phyloP scores from a whole-genome alignment of 2,329 filamentous ascomycete genomes.

The Arthrinium phaeospermum region DNA sequence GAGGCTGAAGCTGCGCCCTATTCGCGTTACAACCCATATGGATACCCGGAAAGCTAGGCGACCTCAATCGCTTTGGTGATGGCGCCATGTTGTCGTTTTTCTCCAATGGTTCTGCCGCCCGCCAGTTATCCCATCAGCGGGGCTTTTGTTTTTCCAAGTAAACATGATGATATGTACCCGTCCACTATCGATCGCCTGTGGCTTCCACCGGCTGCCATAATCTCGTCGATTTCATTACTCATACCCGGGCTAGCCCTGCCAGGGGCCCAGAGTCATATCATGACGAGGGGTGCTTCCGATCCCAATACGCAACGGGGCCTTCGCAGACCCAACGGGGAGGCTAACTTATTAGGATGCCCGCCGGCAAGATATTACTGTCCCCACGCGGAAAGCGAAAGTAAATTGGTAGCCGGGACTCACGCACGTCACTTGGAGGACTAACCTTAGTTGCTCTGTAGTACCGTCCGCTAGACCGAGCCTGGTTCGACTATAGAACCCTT shows the following conservation, averaged over 20 bases:
- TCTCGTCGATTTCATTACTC: background rate
- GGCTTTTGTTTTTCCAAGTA: background rate
- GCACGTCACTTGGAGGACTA: conserved; percentile 14
- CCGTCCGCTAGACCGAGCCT: conserved; percentile 11
- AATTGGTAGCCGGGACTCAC: conserved; percentile 15
- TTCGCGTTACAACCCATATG: conserved; percentile 7
- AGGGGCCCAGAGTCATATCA: background rate
- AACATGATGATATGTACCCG: background rate
- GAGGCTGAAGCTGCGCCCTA: conserved; percentile 11
- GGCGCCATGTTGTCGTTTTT: background rate
- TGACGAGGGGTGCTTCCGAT: background rate
- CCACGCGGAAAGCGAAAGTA: conserved; percentile 19
- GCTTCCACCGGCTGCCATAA: background rate
- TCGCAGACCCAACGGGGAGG: background rate
- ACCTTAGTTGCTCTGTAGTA: conserved; percentile 7
- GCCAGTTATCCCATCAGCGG: background rate
- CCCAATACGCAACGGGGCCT: conserved; percentile 15
- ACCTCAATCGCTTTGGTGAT: background rate
- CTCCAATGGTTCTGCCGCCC: background rate
- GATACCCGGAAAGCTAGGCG: background rate
- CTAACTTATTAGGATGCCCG: conserved; percentile 7
- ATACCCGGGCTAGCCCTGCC: background rate
- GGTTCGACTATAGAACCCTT: conserved; percentile 7
- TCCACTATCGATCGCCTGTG: background rate
- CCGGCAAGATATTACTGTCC: conserved; percentile 10